Base-by-base conservation (phyloP, 1,284 basidiomycete species). In the Marasmius fiardii region DNA sequence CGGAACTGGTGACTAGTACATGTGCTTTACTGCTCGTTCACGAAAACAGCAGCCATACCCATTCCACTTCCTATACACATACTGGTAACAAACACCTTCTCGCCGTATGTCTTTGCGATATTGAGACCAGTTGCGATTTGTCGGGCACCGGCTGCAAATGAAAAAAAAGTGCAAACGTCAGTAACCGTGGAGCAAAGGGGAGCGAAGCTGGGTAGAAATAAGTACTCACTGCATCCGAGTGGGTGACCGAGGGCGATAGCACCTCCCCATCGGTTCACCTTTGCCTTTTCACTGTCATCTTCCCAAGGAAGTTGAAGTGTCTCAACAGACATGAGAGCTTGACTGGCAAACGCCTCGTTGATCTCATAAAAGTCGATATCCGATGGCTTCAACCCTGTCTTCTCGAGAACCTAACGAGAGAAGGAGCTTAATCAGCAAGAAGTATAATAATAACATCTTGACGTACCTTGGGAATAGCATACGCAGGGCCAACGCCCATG, bases 1-100 rank as follows among this genome's bases (percentile, higher is more conserved):
- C 39, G n/a, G n/a, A 14, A 2, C 39, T 16, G 7, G 39, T 16
- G 4, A n/a, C 20, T n/a, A n/a, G n/a, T 16, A 41, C 20, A 20
- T 41, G 39, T 7, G 20, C n/a, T 44, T 62, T 56, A 90, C 63
- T 90, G 86, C 77, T 95, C 93, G 70, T 79, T 92, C 55, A 92
- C 89, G 65, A 95, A 89, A n/a, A 95, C 79, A 49, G 77, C 82
- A 28, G 83, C 82, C 83, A 91, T 91, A 53, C 85, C 91, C 95
- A 97, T 96, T 37, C 92, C 93, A 33, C 83, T 86, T 20, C 95
- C 95, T 66, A 98, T 92, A 71, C 96, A 98, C 96, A 98, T 98
- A 64, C 86, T 91, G 1, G 93, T 93, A 45, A 93, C 88, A 63
- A 96, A 93, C 54, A 93, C 72, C 71, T 88, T 89, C 43, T 79